A percentile compares a stretch with the other conserved stretches of the same genome.
Conservation (phyloP, 2,329 filamentous ascomycete genomes). For the Neobulgaria alba region DNA sequence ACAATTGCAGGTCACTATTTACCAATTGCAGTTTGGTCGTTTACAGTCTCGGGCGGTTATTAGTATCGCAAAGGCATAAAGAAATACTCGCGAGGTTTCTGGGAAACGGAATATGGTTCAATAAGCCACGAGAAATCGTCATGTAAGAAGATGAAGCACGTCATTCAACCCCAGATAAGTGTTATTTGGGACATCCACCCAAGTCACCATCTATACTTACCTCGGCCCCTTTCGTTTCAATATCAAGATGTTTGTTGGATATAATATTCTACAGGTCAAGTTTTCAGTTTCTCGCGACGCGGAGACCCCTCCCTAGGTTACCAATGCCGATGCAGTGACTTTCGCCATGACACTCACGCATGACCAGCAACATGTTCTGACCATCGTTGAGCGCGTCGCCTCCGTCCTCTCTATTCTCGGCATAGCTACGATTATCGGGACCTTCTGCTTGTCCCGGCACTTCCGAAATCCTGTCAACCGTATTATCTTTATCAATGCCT, state of each 20-base stretch:
- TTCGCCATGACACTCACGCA: conserved; percentile 6
- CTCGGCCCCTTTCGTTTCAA: too few species aligned
- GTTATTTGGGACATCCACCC: too few species aligned
- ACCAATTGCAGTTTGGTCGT: too few species aligned
- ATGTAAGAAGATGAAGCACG: too few species aligned
- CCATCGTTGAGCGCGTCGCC: conserved; percentile 54
- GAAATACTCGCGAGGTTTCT: too few species aligned
- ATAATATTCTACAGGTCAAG: neutral
- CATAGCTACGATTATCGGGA: conserved; percentile 60
- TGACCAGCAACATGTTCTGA: conserved; percentile 44
- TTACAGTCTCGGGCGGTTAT: too few species aligned
- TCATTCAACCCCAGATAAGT: too few species aligned
- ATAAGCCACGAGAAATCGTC: too few species aligned
- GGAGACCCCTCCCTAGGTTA: neutral
- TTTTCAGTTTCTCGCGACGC: neutral
- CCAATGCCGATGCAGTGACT: neutral
- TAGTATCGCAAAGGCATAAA: too few species aligned
- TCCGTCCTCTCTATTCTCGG: conserved; percentile 63
- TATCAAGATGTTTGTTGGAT: neutral
- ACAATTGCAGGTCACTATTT: too few species aligned
- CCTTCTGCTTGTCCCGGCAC: conserved; percentile 54
- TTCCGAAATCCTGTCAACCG: conserved; percentile 79
- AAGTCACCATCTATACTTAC: too few species aligned
- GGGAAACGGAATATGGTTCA: too few species aligned
- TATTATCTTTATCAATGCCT: conserved; percentile 72